Evolutionary conservation across 2,329 filamentous ascomycete genomes (phyloP).

Genomic region (Macroventuria anomochaeta): DNA sequence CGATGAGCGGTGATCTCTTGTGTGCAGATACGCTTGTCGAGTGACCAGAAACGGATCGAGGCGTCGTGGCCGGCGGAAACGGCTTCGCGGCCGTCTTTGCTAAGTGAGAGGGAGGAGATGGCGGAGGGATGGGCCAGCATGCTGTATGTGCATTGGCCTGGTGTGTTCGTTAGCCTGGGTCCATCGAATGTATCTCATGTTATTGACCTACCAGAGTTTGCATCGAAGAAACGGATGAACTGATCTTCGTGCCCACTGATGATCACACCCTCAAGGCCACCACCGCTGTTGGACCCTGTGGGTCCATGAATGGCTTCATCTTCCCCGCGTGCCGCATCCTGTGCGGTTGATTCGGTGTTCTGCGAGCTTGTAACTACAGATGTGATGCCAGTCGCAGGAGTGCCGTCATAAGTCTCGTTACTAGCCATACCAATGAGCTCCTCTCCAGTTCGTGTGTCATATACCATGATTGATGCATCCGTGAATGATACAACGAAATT

Average conservation of each 20-base stretch:
- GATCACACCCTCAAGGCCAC: constrained; percentile 82
- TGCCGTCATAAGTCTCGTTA: constrained; percentile 90
- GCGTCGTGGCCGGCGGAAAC: constrained; percentile 97
- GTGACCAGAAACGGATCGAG: constrained; percentile 92
- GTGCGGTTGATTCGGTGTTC: constrained; percentile 70
- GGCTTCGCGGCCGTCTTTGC: constrained; percentile 90
- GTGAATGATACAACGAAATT: constrained; percentile 93
- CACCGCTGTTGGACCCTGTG: constrained; percentile 78
- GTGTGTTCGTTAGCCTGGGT: neutral
- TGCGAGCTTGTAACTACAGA: constrained; percentile 86
- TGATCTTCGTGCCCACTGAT: constrained; percentile 97
- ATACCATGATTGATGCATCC: constrained; percentile 88
- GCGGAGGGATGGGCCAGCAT: constrained; percentile 96
- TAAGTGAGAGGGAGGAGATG: constrained; percentile 89
- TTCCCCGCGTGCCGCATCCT: constrained; percentile 70
- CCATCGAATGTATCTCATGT: neutral
- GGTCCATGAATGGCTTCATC: constrained; percentile 82
- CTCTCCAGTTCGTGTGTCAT: constrained; percentile 89
- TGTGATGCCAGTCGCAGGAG: constrained; percentile 82
- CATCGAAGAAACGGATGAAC: constrained; percentile 96
- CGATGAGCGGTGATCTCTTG: constrained; percentile 95
- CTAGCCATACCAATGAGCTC: constrained; percentile 93
- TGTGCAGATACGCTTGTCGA: constrained; percentile 93
- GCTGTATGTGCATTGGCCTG: constrained; percentile 98
- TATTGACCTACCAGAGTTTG: constrained; percentile 83